Base-by-base conservation (phyloP, 2,329 filamentous ascomycete genomes). In the Cytospora piceae region DNA sequence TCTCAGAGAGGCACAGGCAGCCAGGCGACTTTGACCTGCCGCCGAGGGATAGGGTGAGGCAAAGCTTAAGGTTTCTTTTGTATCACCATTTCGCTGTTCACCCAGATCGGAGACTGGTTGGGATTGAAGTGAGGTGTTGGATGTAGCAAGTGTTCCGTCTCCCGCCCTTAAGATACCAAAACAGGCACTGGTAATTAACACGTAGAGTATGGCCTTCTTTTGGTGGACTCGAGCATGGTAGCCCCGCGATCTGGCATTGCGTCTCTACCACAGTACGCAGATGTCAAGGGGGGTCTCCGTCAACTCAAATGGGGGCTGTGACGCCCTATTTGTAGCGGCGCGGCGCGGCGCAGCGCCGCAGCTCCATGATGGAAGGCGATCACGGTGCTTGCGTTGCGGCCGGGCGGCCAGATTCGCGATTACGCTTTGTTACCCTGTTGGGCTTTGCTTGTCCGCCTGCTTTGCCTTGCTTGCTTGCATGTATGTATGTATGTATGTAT, bases 361-460 rank as follows among this genome's bases (percentile, higher is more conserved):
- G n/a, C 39, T 57, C 60, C 54, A 39, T 63, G 53, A 54, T 22
- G 61, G 49, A 29, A 58, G 61, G 58, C 58, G 65, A 67, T 65
- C 62, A 57, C 57, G 53, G 53, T 58, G 65, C 27, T 58, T 61
- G 64, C 34, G 27, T 62, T 63, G 61, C 53, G 65, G 56, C 60
- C 58, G 55, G 60, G 57, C 52, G 61, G 57, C 57, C 61, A 61
- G 58, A 56, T 58, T 64, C 53, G 58, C 39, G 61, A 39, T 24
- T 55, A 34, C 31, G 54, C 52, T 49, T 57, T 53, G 37, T 24
- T 20, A 24, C n/a, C 6, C n/a, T 22, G 20, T n/a, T n/a, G 42
- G 42, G 46, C 46, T 24, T 52, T 52, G 61, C 61, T 57, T 52
- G 55, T 29, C 39, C 20, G n/a, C 29, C 24, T 39, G 37, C 49